Percentiles rank a stretch among this genome's conserved stretches.
phyloP scores from a whole-genome alignment of 2,329 filamentous ascomycete genomes.

The Diplodia seriata region DNA sequence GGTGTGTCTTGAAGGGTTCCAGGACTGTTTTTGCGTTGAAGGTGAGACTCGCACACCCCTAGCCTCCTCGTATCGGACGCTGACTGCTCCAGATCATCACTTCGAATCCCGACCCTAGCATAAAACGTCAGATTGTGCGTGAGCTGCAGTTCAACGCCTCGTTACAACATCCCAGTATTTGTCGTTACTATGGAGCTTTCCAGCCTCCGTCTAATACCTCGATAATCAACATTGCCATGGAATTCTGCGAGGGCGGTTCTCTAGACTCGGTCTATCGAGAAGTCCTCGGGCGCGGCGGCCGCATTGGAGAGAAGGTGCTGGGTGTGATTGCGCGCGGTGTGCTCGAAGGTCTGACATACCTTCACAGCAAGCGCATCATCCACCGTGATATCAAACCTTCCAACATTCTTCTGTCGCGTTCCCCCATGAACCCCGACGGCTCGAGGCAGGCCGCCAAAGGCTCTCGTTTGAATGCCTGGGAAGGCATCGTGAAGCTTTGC shows the following conservation, averaged over 20 bases:
- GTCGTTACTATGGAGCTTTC: conserved; percentile 96
- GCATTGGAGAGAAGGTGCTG: conserved; percentile 95
- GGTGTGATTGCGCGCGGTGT: conserved; percentile 97
- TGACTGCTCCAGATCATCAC: conserved; percentile 78
- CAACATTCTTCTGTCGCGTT: conserved; percentile 90
- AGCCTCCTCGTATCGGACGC: not conserved
- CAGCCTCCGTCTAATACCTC: conserved; percentile 87
- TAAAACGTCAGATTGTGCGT: conserved; percentile 97
- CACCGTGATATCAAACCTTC: conserved; percentile 98
- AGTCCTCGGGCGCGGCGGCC: conserved; percentile 91
- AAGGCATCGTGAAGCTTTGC: conserved; percentile 95
- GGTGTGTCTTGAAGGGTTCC: conserved; percentile 85
- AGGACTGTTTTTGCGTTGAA: conserved; percentile 97
- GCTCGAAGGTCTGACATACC: conserved; percentile 89
- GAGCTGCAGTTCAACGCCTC: conserved; percentile 97
- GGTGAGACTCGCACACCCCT: conserved; percentile 59
- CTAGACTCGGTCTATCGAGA: conserved; percentile 97
- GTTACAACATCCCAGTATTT: conserved; percentile 87
- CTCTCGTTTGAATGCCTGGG: conserved; percentile 41
- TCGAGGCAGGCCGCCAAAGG: conserved; percentile 15
- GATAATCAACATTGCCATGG: conserved; percentile 98
- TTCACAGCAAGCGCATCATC: conserved; percentile 95
- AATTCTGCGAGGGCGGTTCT: conserved; percentile 96
- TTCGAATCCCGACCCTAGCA: conserved; percentile 94
- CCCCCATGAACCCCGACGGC: conserved; percentile 33